These are phyloP conservation scores for Nicotiana attenuata DNA, from an alignment of 257 asterid genomes.

Conservation along the genomic window DNA sequence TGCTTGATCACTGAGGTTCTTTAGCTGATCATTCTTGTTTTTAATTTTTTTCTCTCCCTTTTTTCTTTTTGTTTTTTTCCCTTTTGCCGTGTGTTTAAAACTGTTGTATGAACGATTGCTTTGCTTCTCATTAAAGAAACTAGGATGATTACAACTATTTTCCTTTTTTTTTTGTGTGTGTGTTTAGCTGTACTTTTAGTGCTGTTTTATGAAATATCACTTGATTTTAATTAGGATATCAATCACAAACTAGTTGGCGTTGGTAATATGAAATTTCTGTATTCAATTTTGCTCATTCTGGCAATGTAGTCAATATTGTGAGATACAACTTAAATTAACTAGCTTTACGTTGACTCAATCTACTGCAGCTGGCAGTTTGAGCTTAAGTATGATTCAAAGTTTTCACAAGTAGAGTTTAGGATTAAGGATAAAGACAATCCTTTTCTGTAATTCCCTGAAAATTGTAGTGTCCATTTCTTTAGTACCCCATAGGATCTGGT, in stretches of 20 bases:
- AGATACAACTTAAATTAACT: neutral
- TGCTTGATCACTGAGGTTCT: slow-evolving; percentile 2
- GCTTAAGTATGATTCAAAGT: neutral
- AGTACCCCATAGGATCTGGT: neutral
- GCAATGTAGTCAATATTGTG: neutral
- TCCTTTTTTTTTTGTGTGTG: neutral
- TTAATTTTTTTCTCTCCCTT: neutral
- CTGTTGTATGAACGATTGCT: neutral
- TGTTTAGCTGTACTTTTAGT: neutral
- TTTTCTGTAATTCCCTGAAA: neutral
- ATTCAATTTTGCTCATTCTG: neutral
- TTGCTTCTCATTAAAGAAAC: slow-evolving; percentile 9
- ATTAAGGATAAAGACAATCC: neutral
- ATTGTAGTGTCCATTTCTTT: neutral
- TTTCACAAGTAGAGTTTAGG: neutral
- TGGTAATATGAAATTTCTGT: neutral
- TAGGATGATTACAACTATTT: neutral
- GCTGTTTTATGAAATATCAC: neutral
- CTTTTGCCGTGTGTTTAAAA: neutral
- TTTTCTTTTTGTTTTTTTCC: neutral
- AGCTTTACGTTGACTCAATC: neutral
- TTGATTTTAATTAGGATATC: neutral
- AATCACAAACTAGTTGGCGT: neutral
- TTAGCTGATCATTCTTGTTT: neutral
- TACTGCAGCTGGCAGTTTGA: neutral